A percentile compares a stretch with the other conserved stretches of the same genome.
Conservation (phyloP, 495 filamentous ascomycete species). For the Ascodesmis nigricans region DNA sequence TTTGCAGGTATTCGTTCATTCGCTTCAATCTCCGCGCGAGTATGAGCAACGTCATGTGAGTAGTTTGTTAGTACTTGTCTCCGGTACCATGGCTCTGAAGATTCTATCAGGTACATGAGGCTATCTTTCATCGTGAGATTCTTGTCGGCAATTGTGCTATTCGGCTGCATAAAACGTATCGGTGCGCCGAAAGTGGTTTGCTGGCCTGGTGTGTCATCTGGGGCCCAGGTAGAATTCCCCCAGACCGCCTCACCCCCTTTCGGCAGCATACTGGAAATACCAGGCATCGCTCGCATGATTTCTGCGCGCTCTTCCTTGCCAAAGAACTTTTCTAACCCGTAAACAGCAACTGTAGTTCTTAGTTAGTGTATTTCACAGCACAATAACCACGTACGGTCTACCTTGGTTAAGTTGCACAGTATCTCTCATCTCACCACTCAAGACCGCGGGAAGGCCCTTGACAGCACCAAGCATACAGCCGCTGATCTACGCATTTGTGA, state of each 20-base stretch:
- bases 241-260: slow-evolving; percentile 85
- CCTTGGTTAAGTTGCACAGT: slow-evolving; percentile 77
- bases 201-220: slow-evolving; percentile 62
- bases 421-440: slow-evolving; percentile 95
- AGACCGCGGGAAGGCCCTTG: slow-evolving; percentile 74
- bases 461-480: slow-evolving; percentile 92
- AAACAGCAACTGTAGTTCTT: slow-evolving; percentile 53
- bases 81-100: slow-evolving; percentile 67
- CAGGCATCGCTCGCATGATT: slow-evolving; percentile 92
- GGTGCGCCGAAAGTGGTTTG: slow-evolving; percentile 54
- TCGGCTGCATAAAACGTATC: slow-evolving; percentile 58
- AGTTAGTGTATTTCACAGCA: no score
- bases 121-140: slow-evolving; percentile 68
- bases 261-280: slow-evolving; percentile 90
- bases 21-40: slow-evolving; percentile 53
- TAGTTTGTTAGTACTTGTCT: slow-evolving; percentile 50
- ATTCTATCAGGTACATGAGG: slow-evolving; percentile 51
- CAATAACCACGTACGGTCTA: no score
- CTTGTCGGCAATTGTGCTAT: slow-evolving; percentile 23
- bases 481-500: slow-evolving; percentile 32
- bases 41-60: slow-evolving; percentile 74
- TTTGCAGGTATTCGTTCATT: slow-evolving; percentile 66
- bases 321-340: slow-evolving; percentile 89
- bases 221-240: slow-evolving; percentile 77
- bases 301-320: slow-evolving; percentile 73